Conservation (phyloP, 2,329 filamentous ascomycete genomes). For the Scleromitrula shiraiana region DNA sequence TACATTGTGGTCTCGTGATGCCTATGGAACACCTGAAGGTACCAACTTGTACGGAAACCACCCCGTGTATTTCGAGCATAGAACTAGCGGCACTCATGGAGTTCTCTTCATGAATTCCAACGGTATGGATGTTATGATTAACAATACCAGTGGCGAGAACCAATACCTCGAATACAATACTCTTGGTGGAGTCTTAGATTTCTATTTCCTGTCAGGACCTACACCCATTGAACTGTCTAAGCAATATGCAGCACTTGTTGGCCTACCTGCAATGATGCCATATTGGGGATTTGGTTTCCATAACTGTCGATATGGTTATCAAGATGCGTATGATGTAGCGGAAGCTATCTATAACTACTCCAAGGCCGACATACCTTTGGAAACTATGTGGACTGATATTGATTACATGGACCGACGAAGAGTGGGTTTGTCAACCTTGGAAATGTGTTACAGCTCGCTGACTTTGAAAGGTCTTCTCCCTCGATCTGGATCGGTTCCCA, state of each 20-base stretch:
- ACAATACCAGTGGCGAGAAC: constrained; percentile 44
- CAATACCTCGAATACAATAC: constrained; percentile 74
- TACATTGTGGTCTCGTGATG: constrained; percentile 54
- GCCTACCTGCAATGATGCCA: constrained; percentile 51
- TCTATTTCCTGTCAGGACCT: constrained; percentile 57
- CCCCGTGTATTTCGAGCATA: constrained; percentile 56
- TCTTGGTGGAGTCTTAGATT: constrained; percentile 68
- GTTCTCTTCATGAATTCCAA: constrained; percentile 67
- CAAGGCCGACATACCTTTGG: constrained; percentile 55
- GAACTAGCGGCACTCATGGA: constrained; percentile 48
- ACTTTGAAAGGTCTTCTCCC: constrained; percentile 44
- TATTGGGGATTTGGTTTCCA: constrained; percentile 59
- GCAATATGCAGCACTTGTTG: constrained; percentile 51
- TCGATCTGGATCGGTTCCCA: constrained; percentile 57
- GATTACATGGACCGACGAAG: constrained; percentile 50
- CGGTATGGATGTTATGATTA: constrained; percentile 70
- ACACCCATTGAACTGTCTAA: constrained; percentile 48
- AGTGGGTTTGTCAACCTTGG: constrained; percentile 14
- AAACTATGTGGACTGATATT: constrained; percentile 62
- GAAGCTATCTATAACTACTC: constrained; percentile 63
- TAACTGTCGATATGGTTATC: constrained; percentile 58
- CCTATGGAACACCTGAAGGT: constrained; percentile 45
- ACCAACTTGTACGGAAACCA: constrained; percentile 57
- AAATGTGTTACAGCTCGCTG: neutral
- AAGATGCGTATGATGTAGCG: constrained; percentile 53